Conservation (phyloP, 257 asterid genomes). For the Gentiana macrophylla region DNA sequence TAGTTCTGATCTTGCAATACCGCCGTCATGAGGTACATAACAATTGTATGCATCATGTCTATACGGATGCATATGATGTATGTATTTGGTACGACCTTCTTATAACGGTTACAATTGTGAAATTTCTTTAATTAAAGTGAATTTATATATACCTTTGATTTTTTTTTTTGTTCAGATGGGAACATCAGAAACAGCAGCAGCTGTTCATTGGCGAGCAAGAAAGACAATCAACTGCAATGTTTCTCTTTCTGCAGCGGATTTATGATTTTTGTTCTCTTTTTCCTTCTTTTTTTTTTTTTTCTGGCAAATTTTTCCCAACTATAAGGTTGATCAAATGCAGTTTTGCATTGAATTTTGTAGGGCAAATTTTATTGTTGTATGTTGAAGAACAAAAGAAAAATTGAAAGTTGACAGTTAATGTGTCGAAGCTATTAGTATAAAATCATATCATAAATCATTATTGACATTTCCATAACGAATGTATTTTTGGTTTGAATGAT, state of each 20-base stretch:
- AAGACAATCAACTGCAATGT: conserved; percentile 17
- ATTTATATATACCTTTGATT: not conserved
- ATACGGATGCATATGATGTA: too few relatives aligned
- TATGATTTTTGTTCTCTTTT: not conserved
- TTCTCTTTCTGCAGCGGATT: conserved; percentile 2
- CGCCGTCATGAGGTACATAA: too few relatives aligned
- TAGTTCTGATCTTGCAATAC: not conserved
- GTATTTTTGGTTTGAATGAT: too few relatives aligned
- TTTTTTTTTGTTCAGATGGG: conserved; percentile 50
- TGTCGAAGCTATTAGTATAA: too few relatives aligned
- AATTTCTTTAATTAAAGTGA: too few relatives aligned
- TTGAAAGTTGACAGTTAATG: too few relatives aligned
- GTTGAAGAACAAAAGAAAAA: not conserved
- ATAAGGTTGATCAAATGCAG: conserved; percentile 6
- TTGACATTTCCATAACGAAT: too few relatives aligned
- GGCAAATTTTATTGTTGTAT: conserved; percentile 10
- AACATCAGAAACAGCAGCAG: conserved; percentile 80
- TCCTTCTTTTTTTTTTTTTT: too few relatives aligned
- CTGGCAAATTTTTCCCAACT: not conserved
- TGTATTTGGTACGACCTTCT: too few relatives aligned
- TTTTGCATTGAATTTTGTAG: conserved; percentile 15
- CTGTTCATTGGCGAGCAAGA: conserved; percentile 86
- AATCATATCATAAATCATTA: too few relatives aligned
- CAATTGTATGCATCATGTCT: too few relatives aligned
- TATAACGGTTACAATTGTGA: too few relatives aligned